Conservation (phyloP, 495 filamentous ascomycete genomes). For the Podospora bellae-mahoneyi region DNA sequence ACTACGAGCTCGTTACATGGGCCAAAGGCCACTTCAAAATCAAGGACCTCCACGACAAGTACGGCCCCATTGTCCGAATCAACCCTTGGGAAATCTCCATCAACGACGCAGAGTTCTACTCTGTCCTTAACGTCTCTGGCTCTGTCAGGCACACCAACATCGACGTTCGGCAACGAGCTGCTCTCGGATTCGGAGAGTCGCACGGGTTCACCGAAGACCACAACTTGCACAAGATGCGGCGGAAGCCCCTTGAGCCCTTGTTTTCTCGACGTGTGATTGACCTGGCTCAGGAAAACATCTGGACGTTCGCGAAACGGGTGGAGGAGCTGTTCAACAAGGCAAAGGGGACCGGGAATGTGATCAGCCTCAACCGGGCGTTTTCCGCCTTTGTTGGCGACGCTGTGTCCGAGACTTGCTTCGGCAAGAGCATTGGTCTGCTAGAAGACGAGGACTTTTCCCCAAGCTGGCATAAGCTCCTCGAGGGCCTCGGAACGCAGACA, state of each 20-base stretch:
- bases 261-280: conserved; percentile 1
- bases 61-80: background rate
- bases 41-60: background rate
- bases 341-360: background rate
- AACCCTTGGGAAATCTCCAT: background rate
- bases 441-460: conserved; percentile 4
- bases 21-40: no score
- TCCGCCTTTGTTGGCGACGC: conserved; percentile 3
- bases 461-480: background rate
- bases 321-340: background rate
- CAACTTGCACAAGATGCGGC: background rate
- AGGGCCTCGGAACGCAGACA: conserved; percentile 1
- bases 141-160: background rate
- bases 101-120: no score
- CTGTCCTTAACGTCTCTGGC: no score
- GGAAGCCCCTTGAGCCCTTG: background rate
- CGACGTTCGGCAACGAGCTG: conserved; percentile 1
- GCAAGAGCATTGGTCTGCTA: conserved; percentile 2
- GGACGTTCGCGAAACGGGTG: background rate
- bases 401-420: conserved; percentile 4
- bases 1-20: no score
- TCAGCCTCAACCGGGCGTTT: conserved; percentile 8
- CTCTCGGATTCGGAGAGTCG: conserved; percentile 3
- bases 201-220: conserved; percentile 7
- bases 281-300: conserved; percentile 1